These are phyloP conservation scores for Corchorus capsularis DNA, from an alignment of 345 rosid genomes.

Conservation along the genomic window DNA sequence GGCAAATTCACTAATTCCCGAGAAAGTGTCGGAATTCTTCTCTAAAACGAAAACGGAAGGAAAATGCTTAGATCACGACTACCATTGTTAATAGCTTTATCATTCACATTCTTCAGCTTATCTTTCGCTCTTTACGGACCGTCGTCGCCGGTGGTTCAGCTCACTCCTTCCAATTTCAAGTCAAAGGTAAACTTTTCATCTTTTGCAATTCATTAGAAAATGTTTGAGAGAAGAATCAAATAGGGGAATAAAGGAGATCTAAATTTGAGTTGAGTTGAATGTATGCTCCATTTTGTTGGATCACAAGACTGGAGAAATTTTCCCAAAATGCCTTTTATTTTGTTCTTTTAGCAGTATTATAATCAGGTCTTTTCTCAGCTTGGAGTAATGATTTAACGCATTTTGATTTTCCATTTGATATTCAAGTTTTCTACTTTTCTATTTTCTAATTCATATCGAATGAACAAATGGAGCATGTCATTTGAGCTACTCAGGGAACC, in stretches of 20 bases:
- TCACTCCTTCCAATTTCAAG: conserved; percentile 94
- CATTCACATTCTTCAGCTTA: conserved; percentile 28
- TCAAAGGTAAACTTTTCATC: conserved; percentile 63
- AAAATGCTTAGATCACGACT: conserved; percentile 40
- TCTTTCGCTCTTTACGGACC: conserved; percentile 75
- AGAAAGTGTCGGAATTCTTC: conserved; percentile 27
- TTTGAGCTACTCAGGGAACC: neutral
- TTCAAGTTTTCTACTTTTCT: neutral
- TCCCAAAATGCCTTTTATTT: neutral
- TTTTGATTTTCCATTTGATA: neutral
- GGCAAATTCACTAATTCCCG: conserved; percentile 22
- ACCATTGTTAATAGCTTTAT: conserved; percentile 32
- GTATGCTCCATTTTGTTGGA: conserved; percentile 1
- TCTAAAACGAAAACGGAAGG: neutral
- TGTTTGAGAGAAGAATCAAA: neutral
- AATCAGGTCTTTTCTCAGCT: neutral
- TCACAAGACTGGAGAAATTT: neutral
- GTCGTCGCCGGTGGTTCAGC: conserved; percentile 97
- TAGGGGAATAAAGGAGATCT: neutral
- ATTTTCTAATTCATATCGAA: neutral
- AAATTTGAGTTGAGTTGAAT: neutral
- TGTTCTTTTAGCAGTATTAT: neutral
- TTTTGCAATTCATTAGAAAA: conserved; percentile 7
- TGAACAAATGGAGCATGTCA: neutral
- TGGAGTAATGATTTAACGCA: neutral